These are phyloP conservation scores for Ceratocystis papillata DNA, from an alignment of 2,329 filamentous ascomycete genomes.

Conservation along the genomic window DNA sequence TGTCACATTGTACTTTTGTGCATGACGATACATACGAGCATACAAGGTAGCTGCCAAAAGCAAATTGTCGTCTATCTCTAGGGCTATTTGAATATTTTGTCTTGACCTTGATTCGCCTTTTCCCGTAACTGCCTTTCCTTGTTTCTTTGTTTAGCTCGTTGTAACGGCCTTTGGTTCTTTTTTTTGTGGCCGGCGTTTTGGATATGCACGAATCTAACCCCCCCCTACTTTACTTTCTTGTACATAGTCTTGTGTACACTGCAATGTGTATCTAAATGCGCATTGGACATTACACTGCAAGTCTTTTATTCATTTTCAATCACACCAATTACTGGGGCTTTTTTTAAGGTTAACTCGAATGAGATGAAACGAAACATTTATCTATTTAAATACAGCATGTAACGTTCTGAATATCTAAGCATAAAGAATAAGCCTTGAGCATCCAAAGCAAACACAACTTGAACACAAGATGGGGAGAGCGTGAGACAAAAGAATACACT, in stretches of 20 bases:
- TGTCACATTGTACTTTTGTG: not conserved
- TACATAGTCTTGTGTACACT: conserved; percentile 1
- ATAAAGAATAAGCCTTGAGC: too few relatives aligned
- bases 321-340: not conserved
- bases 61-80: not conserved
- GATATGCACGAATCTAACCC: conserved; percentile 12
- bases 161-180: conserved; percentile 8
- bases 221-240: not conserved
- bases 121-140: not conserved
- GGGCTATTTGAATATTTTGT: not conserved
- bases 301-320: not conserved
- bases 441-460: too few relatives aligned
- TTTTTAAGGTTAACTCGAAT: too few relatives aligned
- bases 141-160: not conserved
- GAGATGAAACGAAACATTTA: too few relatives aligned
- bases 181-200: conserved; percentile 10
- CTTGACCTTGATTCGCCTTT: not conserved
- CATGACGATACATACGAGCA: not conserved
- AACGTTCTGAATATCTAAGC: too few relatives aligned
- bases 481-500: too few relatives aligned
- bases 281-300: not conserved
- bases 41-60: not conserved
- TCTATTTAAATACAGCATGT: too few relatives aligned
- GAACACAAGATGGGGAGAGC: too few relatives aligned
- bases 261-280: not conserved